Conservation (phyloP, 768 basidiomycete species). For the Phylloporus rhodoxanthus region DNA sequence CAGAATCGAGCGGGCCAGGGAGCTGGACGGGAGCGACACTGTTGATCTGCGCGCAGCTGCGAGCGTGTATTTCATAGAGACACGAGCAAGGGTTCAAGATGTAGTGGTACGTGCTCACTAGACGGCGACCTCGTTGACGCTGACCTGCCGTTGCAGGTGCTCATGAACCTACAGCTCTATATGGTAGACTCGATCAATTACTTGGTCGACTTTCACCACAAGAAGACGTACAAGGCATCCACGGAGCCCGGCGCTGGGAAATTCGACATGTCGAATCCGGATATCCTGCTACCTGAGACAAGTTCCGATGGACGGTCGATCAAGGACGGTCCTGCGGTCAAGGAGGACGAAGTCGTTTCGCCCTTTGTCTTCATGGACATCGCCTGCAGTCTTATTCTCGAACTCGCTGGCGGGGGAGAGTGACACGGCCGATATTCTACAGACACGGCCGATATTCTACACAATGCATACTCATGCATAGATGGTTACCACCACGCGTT, state of each 20-base stretch:
- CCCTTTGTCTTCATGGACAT: conserved; percentile 98
- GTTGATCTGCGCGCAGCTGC: conserved; percentile 66
- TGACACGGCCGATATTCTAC: conserved; percentile 13
- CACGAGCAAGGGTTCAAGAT: conserved; percentile 81
- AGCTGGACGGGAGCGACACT: conserved; percentile 52
- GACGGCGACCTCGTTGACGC: background rate
- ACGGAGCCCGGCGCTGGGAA: conserved; percentile 60
- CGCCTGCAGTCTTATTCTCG: conserved; percentile 87
- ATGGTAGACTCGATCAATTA: conserved; percentile 95
- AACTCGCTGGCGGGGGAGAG: conserved; percentile 72
- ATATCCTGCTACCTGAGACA: conserved; percentile 36
- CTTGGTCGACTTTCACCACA: conserved; percentile 97
- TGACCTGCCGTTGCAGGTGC: conserved; percentile 45
- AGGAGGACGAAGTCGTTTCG: conserved; percentile 62
- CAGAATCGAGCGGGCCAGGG: conserved; percentile 56
- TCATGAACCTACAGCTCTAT: conserved; percentile 97
- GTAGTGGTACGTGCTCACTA: conserved; percentile 66
- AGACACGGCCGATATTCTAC: background rate
- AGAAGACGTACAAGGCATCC: conserved; percentile 83
- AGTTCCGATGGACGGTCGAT: conserved; percentile 55
- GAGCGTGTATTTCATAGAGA: conserved; percentile 89
- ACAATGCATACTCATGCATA: background rate
- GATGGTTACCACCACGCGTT: background rate
- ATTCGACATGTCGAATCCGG: conserved; percentile 54
- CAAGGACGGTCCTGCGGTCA: conserved; percentile 39